Percentiles rank a stretch among this genome's conserved stretches.
Conservation (phyloP, 768 basidiomycete species). For the Plicaturopsis crispa region DNA sequence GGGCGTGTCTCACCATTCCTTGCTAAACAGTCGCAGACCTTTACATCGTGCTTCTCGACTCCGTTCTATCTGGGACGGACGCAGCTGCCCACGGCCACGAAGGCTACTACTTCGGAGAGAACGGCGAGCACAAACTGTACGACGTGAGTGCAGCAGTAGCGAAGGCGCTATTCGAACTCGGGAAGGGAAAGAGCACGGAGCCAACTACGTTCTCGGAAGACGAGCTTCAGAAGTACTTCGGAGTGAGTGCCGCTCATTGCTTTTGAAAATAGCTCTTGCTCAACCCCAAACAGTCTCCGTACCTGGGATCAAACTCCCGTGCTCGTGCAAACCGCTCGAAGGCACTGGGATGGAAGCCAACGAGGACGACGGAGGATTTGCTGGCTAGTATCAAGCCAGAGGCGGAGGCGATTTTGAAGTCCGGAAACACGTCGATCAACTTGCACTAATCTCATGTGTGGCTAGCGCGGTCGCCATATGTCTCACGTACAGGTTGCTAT, state of each 20-base stretch:
- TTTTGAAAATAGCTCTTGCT: too few relatives aligned
- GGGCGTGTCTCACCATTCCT: slow-evolving; percentile 11
- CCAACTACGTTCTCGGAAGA: slow-evolving; percentile 12
- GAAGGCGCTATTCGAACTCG: slow-evolving; percentile 9
- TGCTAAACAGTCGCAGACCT: slow-evolving; percentile 12
- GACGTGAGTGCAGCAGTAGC: slow-evolving; percentile 11
- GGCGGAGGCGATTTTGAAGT: slow-evolving; percentile 18
- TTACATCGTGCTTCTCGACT: slow-evolving; percentile 11
- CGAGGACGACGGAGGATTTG: slow-evolving; percentile 30
- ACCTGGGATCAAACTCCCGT: slow-evolving; percentile 34
- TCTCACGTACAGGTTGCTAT: too few relatives aligned
- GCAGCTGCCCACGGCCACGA: slow-evolving; percentile 14
- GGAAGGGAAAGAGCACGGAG: slow-evolving; percentile 7
- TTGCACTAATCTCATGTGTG: too few relatives aligned
- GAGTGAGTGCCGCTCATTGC: too few relatives aligned
- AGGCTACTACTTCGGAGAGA: slow-evolving; percentile 18
- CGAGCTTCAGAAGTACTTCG: too few relatives aligned
- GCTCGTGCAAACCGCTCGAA: slow-evolving; percentile 27
- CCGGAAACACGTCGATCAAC: slow-evolving; percentile 6
- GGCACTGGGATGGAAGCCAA: slow-evolving; percentile 38
- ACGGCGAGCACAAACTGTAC: slow-evolving; percentile 10
- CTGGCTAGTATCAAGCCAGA: slow-evolving; percentile 33
- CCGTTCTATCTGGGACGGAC: slow-evolving; percentile 7
- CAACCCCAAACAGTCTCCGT: too few relatives aligned
- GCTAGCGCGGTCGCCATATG: too few relatives aligned